phyloP scores from a whole-genome alignment of 2,329 filamentous ascomycete genomes.

The Gnomoniopsis sp. region DNA sequence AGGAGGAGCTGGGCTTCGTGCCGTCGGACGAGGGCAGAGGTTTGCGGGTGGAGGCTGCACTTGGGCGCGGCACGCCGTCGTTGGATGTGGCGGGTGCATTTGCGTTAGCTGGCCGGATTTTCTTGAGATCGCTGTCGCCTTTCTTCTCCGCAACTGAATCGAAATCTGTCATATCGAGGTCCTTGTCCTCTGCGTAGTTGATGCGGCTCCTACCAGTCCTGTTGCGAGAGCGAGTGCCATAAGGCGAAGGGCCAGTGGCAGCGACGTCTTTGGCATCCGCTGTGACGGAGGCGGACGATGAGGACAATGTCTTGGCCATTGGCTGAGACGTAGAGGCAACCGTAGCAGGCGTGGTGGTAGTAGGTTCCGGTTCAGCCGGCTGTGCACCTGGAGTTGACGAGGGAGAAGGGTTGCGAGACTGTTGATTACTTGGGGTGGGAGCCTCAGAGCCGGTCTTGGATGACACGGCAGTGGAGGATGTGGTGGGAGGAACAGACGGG shows the following conservation, averaged over 20 bases:
- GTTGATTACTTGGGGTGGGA: conserved; percentile 23
- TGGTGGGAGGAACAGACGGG: conserved; percentile 22
- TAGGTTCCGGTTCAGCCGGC: conserved; percentile 30
- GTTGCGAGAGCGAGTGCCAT: conserved; percentile 93
- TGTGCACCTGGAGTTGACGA: conserved; percentile 26
- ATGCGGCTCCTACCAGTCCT: conserved; percentile 74
- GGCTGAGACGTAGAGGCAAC: conserved; percentile 33
- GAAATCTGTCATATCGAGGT: conserved; percentile 81
- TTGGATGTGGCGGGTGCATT: conserved; percentile 36
- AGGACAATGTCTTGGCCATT: conserved; percentile 48
- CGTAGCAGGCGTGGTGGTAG: conserved; percentile 19
- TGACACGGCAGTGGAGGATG: conserved; percentile 21
- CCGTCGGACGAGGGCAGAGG: conserved; percentile 33
- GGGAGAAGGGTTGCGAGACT: conserved; percentile 22
- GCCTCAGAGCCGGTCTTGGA: conserved; percentile 26
- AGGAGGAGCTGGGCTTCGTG: conserved; percentile 31
- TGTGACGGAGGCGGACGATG: conserved; percentile 41
- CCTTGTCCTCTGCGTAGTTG: conserved; percentile 94
- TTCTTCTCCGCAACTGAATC: conserved; percentile 61
- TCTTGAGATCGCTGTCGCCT: conserved; percentile 52
- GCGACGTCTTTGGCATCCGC: conserved; percentile 44
- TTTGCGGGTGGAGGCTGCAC: conserved; percentile 26
- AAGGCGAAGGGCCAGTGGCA: conserved; percentile 60
- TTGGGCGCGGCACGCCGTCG: conserved; percentile 21
- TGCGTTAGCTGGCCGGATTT: conserved; percentile 35